Conservation (phyloP, 129 eudicot genomes). For the Flaveria sonorensis region DNA sequence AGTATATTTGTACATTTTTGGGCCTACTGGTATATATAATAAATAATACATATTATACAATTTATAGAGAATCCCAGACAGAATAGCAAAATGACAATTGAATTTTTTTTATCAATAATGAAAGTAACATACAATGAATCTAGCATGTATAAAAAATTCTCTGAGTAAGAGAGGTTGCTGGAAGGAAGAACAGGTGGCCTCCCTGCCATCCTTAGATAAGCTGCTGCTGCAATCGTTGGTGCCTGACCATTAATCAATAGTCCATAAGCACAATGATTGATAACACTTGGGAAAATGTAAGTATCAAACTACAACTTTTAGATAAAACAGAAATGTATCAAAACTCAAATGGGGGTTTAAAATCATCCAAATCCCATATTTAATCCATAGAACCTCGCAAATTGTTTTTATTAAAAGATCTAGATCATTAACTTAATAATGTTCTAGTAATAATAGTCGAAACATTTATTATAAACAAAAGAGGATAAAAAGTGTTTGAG, state of each 20-base stretch:
- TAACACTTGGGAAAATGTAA: not conserved
- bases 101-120: not conserved
- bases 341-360: not conserved
- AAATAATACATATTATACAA: not conserved
- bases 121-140: conserved; percentile 71
- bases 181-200: conserved; percentile 98
- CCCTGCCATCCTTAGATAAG: conserved; percentile 92
- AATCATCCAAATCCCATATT: not conserved
- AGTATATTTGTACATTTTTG: not conserved
- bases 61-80: not conserved
- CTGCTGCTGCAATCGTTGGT: conserved; percentile 94
- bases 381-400: not conserved
- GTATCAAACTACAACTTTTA: not conserved
- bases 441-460: not conserved
- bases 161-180: conserved; percentile 81
- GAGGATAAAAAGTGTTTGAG: not conserved
- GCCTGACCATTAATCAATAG: conserved; percentile 52
- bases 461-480: not conserved
- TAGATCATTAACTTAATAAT: not conserved
- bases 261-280: conserved; percentile 21
- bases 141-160: conserved; percentile 94
- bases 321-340: not conserved
- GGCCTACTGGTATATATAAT: not conserved
- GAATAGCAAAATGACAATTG: not conserved
- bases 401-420: not conserved